Conservation (phyloP, 2,329 filamentous ascomycete genomes). For the Gyromitra esculenta region DNA sequence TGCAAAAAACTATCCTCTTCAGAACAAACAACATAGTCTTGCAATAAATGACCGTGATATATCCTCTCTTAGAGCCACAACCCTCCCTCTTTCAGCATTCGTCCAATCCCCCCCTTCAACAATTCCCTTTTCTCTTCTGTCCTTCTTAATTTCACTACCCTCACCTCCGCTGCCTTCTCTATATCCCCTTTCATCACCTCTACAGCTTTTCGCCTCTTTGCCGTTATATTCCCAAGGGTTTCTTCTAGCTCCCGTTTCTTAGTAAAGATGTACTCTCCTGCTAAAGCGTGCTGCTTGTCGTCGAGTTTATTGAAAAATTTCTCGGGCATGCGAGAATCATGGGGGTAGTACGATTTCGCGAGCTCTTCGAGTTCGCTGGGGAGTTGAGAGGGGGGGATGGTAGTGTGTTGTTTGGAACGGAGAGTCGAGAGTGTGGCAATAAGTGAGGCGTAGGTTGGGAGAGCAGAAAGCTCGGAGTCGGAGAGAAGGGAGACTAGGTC, state of each 20-base stretch:
- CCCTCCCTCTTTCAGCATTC: slow-evolving; percentile 47
- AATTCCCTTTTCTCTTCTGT: slow-evolving; percentile 49
- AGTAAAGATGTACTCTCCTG: slow-evolving; percentile 49
- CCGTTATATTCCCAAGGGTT: slow-evolving; percentile 34
- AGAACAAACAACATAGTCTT: slow-evolving; percentile 13
- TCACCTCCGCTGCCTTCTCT: slow-evolving; percentile 43
- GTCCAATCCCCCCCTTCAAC: slow-evolving; percentile 50
- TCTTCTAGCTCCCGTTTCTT: slow-evolving; percentile 49
- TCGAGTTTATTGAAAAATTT: slow-evolving; percentile 52
- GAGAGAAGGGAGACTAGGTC: slow-evolving; percentile 36
- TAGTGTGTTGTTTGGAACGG: slow-evolving; percentile 33
- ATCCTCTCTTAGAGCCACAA: slow-evolving; percentile 32
- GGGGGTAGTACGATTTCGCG: slow-evolving; percentile 46
- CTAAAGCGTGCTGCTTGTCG: slow-evolving; percentile 48
- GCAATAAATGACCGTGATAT: slow-evolving; percentile 1
- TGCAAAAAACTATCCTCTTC: slow-evolving; percentile 10
- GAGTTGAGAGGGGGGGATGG: slow-evolving; percentile 44
- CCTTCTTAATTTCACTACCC: slow-evolving; percentile 45
- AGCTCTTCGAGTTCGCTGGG: slow-evolving; percentile 50
- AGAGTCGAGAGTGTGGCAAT: slow-evolving; percentile 33
- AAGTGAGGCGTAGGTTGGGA: slow-evolving; percentile 47
- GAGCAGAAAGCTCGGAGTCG: slow-evolving; percentile 44
- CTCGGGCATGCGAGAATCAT: slow-evolving; percentile 39
- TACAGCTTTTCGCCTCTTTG: slow-evolving; percentile 43
- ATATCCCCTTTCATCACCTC: slow-evolving; percentile 42